Percentiles rank a stretch among this genome's conserved stretches.
phyloP scores from a whole-genome alignment of 331 rosid species.

The Cucumis variabilis region DNA sequence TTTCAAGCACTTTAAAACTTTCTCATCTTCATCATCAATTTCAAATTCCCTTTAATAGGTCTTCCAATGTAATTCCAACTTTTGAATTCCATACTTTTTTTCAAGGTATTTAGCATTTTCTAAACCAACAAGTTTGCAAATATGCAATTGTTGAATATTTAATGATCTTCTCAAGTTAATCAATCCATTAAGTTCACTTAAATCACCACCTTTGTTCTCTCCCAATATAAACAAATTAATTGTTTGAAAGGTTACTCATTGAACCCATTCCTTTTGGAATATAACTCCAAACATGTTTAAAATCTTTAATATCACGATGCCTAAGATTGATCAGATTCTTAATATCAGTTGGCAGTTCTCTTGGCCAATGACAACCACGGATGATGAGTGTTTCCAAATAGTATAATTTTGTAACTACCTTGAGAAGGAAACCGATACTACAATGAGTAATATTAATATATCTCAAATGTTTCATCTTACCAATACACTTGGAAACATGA shows the following conservation, averaged over 20 bases:
- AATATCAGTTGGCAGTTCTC: not conserved
- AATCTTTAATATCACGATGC: not conserved
- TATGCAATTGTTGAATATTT: not conserved
- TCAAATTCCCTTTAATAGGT: too few relatives aligned
- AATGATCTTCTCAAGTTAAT: not conserved
- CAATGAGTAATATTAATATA: not conserved
- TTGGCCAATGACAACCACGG: accelerated
- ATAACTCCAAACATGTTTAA: not conserved
- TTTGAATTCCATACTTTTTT: not conserved
- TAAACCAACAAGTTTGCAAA: not conserved
- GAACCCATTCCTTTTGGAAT: not conserved
- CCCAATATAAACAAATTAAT: not conserved
- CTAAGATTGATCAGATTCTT: not conserved
- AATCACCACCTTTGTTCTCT: not conserved
- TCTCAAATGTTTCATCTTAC: slow-evolving; percentile 16
- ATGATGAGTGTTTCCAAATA: not conserved
- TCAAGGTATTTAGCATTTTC: not conserved
- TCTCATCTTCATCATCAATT: not conserved
- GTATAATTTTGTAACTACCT: not conserved
- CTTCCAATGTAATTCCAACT: not conserved
- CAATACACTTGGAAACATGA: too few relatives aligned
- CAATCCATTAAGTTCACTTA: not conserved
- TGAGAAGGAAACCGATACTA: not conserved
- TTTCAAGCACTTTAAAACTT: not conserved
- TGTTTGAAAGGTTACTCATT: not conserved